phyloP scores from a whole-genome alignment of 768 basidiomycete genomes.

The Arthromyces matolae region DNA sequence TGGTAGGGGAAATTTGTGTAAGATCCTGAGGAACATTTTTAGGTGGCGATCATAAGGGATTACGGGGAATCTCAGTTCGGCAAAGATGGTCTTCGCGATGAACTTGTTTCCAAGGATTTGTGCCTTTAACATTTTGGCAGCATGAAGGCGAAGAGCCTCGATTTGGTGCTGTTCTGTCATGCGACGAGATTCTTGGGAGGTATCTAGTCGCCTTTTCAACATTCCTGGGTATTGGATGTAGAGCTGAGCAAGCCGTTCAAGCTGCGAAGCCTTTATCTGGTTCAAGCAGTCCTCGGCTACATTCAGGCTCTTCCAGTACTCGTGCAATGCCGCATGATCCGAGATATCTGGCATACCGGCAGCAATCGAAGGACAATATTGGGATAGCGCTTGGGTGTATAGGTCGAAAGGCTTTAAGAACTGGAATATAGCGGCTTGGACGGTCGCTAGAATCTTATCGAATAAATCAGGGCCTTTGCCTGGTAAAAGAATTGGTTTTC shows the following conservation, averaged over 20 bases:
- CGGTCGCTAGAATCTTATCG: not conserved
- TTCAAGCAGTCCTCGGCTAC: conserved; percentile 19
- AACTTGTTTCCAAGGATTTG: conserved; percentile 15
- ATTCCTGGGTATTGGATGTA: conserved; percentile 16
- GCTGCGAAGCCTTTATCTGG: conserved; percentile 17
- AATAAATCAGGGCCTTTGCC: too few relatives aligned
- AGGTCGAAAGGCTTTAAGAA: not conserved
- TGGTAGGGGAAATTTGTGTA: conserved; percentile 15
- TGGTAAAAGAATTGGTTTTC: too few relatives aligned
- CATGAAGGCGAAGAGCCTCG: conserved; percentile 7
- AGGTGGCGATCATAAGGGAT: conserved; percentile 24
- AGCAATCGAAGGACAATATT: not conserved
- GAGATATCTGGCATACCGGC: conserved; percentile 5
- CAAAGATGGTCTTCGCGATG: conserved; percentile 17
- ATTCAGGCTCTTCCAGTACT: conserved; percentile 17
- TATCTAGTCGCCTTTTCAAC: conserved; percentile 14
- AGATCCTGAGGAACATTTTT: conserved; percentile 20
- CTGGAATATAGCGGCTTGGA: not conserved
- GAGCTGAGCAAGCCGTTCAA: conserved; percentile 19
- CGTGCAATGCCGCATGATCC: conserved; percentile 8
- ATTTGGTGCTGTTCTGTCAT: conserved; percentile 17
- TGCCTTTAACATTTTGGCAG: conserved; percentile 14
- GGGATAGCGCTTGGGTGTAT: not conserved
- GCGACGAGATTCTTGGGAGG: conserved; percentile 15
- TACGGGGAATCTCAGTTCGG: conserved; percentile 17